Evolutionary conservation across 768 basidiomycete species (phyloP).

Genomic region (Boletus sp.): DNA sequence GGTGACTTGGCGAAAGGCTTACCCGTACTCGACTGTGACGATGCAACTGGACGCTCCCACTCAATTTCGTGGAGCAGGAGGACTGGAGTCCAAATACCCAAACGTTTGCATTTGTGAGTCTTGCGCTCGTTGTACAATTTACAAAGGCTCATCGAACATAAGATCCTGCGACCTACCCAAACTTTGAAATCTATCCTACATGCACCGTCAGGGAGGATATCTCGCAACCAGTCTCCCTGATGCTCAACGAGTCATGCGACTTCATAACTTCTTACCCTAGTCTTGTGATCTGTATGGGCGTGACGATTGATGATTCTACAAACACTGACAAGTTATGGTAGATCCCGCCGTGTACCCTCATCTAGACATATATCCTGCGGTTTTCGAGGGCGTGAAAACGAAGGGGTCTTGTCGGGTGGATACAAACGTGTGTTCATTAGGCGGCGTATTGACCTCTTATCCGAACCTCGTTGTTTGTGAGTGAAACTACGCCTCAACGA

Average conservation of each 20-base stretch:
- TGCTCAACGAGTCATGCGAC: background rate
- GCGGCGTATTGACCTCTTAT: background rate
- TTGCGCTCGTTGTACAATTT: background rate
- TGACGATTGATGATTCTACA: background rate
- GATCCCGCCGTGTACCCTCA: slow-evolving; percentile 42
- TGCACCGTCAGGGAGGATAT: background rate
- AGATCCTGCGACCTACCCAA: slow-evolving; percentile 43
- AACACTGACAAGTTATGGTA: slow-evolving; percentile 14
- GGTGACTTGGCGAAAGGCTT: slow-evolving; percentile 15
- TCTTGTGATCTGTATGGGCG: slow-evolving; percentile 35
- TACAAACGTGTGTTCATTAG: background rate
- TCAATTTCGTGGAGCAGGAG: slow-evolving; percentile 9
- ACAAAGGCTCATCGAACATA: slow-evolving; percentile 2
- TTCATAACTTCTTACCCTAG: slow-evolving; percentile 29
- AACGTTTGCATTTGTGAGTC: slow-evolving; percentile 20
- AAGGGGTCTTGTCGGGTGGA: background rate
- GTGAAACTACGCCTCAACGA: background rate
- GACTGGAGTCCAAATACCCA: slow-evolving; percentile 12
- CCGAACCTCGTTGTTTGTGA: slow-evolving; percentile 19
- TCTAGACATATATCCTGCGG: slow-evolving; percentile 38
- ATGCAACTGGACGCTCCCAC: background rate
- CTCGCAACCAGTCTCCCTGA: background rate
- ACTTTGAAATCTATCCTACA: slow-evolving; percentile 40
- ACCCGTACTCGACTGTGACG: slow-evolving; percentile 11
- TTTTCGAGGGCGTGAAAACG: background rate